A percentile compares a stretch with the other conserved stretches of the same genome.
Evolutionary conservation across 805 yeast genomes (phyloP).

Genomic region (Candida stauntonica): DNA sequence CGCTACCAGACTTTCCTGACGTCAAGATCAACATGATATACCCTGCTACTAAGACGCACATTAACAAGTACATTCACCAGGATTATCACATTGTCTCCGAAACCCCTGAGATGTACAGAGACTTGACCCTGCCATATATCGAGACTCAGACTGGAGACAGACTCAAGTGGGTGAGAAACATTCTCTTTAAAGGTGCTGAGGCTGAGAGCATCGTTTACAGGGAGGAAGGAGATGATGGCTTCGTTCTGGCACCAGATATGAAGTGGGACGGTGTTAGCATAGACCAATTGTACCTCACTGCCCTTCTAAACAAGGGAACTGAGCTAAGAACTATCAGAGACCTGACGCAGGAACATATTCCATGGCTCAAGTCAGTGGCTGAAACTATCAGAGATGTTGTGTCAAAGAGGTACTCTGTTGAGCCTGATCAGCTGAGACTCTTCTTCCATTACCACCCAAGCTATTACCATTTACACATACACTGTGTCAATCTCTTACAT

Average conservation of each 20-base stretch:
- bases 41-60: slow-evolving; percentile 88
- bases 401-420: slow-evolving; percentile 41
- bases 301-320: slow-evolving; percentile 57
- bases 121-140: slow-evolving; percentile 69
- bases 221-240: slow-evolving; percentile 42
- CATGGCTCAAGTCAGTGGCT: slow-evolving; percentile 49
- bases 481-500: slow-evolving; percentile 71
- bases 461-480: slow-evolving; percentile 93
- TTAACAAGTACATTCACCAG: slow-evolving; percentile 67
- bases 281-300: slow-evolving; percentile 71
- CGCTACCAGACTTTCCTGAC: slow-evolving; percentile 45
- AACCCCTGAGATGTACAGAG: slow-evolving; percentile 70
- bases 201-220: slow-evolving; percentile 72
- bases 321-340: slow-evolving; percentile 78
- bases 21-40: slow-evolving; percentile 73
- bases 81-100: slow-evolving; percentile 61
- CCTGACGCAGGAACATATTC: slow-evolving; percentile 51
- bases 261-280: slow-evolving; percentile 83
- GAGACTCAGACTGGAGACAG: slow-evolving; percentile 71
- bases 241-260: slow-evolving; percentile 87
- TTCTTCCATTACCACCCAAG: slow-evolving; percentile 95
- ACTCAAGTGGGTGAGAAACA: slow-evolving; percentile 86
- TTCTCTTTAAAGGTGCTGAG: slow-evolving; percentile 77
- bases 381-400: slow-evolving; percentile 44
- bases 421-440: slow-evolving; percentile 56